Conservation (phyloP, 306 rosid genomes). For the Styphnolobium japonicum region DNA sequence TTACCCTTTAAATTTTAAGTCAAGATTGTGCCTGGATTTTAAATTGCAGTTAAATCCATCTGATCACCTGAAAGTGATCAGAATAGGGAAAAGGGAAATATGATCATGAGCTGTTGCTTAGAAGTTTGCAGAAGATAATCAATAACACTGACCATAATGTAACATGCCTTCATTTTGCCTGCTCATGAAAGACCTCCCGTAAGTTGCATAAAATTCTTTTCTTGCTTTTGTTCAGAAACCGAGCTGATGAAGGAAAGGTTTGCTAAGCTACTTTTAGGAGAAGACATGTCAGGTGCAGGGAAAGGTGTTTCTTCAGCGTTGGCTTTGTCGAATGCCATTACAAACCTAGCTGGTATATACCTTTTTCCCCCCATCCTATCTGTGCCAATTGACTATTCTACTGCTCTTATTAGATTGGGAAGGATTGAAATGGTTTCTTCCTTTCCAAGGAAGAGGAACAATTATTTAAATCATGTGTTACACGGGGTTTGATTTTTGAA, state of each 20-base stretch:
- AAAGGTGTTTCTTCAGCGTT: slow-evolving; percentile 95
- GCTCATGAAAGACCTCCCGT: background rate
- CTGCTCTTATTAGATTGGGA: background rate
- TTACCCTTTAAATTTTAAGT: background rate
- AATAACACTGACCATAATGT: background rate
- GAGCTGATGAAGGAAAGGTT: slow-evolving; percentile 83
- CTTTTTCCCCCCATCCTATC: background rate
- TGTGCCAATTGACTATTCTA: background rate
- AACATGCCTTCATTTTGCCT: background rate
- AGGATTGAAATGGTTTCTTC: background rate
- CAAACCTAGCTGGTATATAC: slow-evolving; percentile 77
- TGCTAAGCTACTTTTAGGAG: slow-evolving; percentile 88
- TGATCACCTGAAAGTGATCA: background rate
- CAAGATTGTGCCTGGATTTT: background rate
- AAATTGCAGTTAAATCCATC: background rate
- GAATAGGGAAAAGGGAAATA: no score
- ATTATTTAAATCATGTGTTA: background rate
- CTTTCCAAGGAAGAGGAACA: background rate
- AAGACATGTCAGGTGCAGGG: slow-evolving; percentile 99
- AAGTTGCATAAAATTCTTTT: background rate
- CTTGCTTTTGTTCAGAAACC: slow-evolving; percentile 46
- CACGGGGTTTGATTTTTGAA: background rate
- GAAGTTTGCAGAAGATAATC: background rate
- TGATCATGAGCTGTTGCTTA: background rate
- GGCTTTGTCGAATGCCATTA: slow-evolving; percentile 90